Base-by-base conservation (phyloP, 169 alveolate species). In the Plasmodium adleri region DNA sequence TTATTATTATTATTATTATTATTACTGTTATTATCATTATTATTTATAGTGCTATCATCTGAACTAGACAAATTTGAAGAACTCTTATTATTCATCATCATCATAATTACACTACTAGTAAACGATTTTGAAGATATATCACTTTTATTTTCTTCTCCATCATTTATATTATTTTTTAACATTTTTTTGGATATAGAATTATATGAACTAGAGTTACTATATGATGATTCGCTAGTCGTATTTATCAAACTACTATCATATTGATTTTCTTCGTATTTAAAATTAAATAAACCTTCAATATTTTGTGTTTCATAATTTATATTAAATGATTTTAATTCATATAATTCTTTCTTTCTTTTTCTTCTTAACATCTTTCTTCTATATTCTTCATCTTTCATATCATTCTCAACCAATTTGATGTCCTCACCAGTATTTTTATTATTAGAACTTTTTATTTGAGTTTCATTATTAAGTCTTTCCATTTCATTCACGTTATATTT, bases 241-340 rank as follows among this genome's bases (percentile, higher is more conserved):
- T 72, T 17, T 24, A 86, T 60, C 56, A 86, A 59, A 50, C 88
- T 86, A 64, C 92, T 86, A 72, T 86, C 88, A 67, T 86, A 86
- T 26, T 86, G 92, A 64, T 86, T 86, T 56, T 86, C 76, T 74
- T 86, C 92, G 63, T 86, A 86, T 72, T 72, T 70, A 86, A 86
- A 86, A 72, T 86, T 86, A 56, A 86, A 86, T 26, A 86, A 20
- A 5, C 92, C 92, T 56, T 86, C 92, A 39, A 86, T 86, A 9
- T 72, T 86, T 64, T 86, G 92, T 1, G 87, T 86, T 26, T 86
- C 92, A 22, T 86, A 86, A 32, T 86, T 86, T 47, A 86, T 86
- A 24, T 86, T 86, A 58, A 86, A 86, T 6, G 74, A 86, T 74
- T 86, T 86, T 13, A 86, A 50, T 10, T 83, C 85, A 22, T 56